Percentiles rank a stretch among this genome's conserved stretches.
These are phyloP conservation scores for Buxus sempervirens DNA, from an alignment of 164 flowering plant genomes.

Conservation along the genomic window DNA sequence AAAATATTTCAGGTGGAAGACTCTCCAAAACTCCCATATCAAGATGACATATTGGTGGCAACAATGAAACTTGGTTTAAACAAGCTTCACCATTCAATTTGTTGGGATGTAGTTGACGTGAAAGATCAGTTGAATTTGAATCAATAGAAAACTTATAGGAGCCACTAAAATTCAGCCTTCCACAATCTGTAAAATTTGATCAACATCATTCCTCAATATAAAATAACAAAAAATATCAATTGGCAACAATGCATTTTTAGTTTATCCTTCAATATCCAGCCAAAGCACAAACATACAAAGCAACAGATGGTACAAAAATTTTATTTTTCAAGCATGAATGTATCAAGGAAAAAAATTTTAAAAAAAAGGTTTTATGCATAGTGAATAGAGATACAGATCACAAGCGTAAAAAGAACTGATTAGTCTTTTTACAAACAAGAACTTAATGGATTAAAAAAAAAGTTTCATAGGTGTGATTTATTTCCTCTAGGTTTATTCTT, in stretches of 20 bases:
- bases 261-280: not conserved
- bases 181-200: slow-evolving; percentile 21
- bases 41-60: slow-evolving; percentile 62
- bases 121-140: slow-evolving; percentile 15
- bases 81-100: slow-evolving; percentile 22
- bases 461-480: no score
- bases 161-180: slow-evolving; percentile 18
- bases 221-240: not conserved
- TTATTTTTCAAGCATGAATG: no score
- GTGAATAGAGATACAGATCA: no score
- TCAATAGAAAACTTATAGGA: slow-evolving; percentile 15
- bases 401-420: not conserved
- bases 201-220: slow-evolving; percentile 7
- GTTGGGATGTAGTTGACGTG: slow-evolving; percentile 19
- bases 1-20: slow-evolving; percentile 75
- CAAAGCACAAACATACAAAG: not conserved
- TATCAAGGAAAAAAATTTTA: no score
- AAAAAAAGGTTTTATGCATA: no score
- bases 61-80: slow-evolving; percentile 22
- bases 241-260: not conserved
- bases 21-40: slow-evolving; percentile 68
- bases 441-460: not conserved
- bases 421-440: not conserved
- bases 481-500: no score
- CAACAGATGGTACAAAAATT: no score